These are phyloP conservation scores for Centella asiatica DNA, from an alignment of 129 eudicot species.

Conservation along the genomic window DNA sequence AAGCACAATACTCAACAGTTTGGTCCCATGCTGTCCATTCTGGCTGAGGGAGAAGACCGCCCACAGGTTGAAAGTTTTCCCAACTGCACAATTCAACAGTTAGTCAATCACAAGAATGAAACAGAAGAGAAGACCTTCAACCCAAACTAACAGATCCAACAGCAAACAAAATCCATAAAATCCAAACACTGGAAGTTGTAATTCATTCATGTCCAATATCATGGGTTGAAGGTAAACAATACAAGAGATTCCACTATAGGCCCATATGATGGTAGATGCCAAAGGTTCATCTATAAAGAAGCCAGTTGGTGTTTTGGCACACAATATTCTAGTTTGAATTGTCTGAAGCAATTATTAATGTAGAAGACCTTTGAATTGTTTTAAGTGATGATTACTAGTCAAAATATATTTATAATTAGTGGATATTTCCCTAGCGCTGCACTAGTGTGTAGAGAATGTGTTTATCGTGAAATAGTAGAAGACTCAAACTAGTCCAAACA, in stretches of 20 bases:
- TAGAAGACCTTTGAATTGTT: too few relatives aligned
- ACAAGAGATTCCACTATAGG: too few relatives aligned
- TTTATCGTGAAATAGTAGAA: too few relatives aligned
- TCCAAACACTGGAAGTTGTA: neutral
- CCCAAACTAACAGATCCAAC: neutral
- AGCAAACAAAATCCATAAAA: neutral
- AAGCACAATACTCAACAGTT: slow-evolving; percentile 99
- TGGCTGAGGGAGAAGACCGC: slow-evolving; percentile 96
- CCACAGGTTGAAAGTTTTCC: slow-evolving; percentile 98
- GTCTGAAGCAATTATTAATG: too few relatives aligned
- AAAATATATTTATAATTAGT: too few relatives aligned
- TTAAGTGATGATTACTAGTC: too few relatives aligned
- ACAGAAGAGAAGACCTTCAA: neutral
- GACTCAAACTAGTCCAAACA: too few relatives aligned
- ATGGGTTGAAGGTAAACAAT: neutral
- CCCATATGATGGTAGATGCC: neutral
- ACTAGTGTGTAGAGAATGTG: too few relatives aligned
- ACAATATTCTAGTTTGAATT: too few relatives aligned
- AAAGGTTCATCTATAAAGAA: too few relatives aligned
- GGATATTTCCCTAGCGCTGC: too few relatives aligned
- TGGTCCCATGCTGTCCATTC: slow-evolving; percentile 99
- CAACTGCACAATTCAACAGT: slow-evolving; percentile 42
- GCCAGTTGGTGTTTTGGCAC: too few relatives aligned
- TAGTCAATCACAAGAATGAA: neutral
- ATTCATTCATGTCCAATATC: neutral